Evolutionary conservation across 1,139 yeast species (phyloP).

Genomic region (Candida tunisiensis): DNA sequence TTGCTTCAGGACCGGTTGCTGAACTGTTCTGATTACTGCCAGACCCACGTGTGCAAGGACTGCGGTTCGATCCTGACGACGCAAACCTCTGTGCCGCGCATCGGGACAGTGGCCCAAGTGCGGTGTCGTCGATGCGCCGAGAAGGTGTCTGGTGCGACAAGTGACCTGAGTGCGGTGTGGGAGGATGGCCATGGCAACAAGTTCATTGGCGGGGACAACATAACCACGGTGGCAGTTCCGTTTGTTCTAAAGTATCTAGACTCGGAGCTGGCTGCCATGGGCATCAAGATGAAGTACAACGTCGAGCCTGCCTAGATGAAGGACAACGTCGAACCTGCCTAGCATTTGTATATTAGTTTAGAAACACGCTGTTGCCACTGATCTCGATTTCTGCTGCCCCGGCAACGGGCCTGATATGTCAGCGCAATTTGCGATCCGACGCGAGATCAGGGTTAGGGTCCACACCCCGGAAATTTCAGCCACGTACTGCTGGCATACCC

Average conservation of each 20-base stretch:
- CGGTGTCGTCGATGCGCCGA: slow-evolving; percentile 89
- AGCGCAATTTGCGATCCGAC: too few species aligned
- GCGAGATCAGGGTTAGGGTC: too few species aligned
- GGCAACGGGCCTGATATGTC: too few species aligned
- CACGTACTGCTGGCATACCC: too few species aligned
- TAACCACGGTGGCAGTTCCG: slow-evolving; percentile 92
- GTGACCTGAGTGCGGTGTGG: slow-evolving; percentile 70
- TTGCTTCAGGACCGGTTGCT: slow-evolving; percentile 86
- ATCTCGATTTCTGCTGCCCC: too few species aligned
- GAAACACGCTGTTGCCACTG: too few species aligned
- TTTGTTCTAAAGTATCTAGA: slow-evolving; percentile 90
- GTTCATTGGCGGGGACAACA: slow-evolving; percentile 81
- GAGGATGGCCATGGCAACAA: slow-evolving; percentile 92
- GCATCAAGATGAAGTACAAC: slow-evolving; percentile 57
- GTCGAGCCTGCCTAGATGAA: slow-evolving; percentile 6
- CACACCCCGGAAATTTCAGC: too few species aligned
- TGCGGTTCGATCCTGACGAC: slow-evolving; percentile 90
- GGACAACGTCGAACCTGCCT: too few species aligned
- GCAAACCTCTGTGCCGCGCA: slow-evolving; percentile 79
- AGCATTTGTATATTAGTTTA: too few species aligned
- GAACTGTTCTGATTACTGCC: slow-evolving; percentile 93
- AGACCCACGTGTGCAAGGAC: slow-evolving; percentile 72
- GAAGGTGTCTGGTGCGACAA: slow-evolving; percentile 34
- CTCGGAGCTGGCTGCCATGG: slow-evolving; percentile 96
- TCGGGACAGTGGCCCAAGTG: slow-evolving; percentile 61